Percentiles rank a stretch among this genome's conserved stretches.
Conservation (phyloP, 495 filamentous ascomycete species). For the Penicillium malachiteum region DNA sequence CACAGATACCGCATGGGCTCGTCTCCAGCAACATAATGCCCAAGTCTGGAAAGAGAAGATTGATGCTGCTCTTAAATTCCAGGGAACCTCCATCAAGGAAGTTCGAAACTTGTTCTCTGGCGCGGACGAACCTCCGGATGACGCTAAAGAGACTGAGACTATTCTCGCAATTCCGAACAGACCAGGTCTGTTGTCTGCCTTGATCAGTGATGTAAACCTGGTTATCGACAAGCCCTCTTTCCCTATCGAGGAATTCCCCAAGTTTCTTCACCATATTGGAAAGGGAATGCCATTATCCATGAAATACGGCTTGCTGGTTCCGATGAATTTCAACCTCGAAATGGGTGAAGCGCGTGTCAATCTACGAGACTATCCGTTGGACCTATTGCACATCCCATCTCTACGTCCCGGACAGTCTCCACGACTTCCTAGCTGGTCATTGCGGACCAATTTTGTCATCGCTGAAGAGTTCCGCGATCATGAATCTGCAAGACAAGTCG, state of each 20-base stretch:
- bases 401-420: constrained; percentile 76
- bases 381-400: constrained; percentile 85
- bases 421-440: constrained; percentile 74
- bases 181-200: constrained; percentile 74
- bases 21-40: constrained; percentile 76
- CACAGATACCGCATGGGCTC: constrained; percentile 69
- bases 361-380: constrained; percentile 89
- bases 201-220: constrained; percentile 83
- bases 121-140: constrained; percentile 74
- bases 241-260: constrained; percentile 71
- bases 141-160: constrained; percentile 76
- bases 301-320: constrained; percentile 83
- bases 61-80: constrained; percentile 66
- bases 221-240: constrained; percentile 93
- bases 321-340: constrained; percentile 83
- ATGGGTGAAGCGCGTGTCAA: constrained; percentile 88
- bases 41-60: constrained; percentile 93
- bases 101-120: constrained; percentile 81
- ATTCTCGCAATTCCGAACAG: constrained; percentile 86
- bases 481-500: constrained; percentile 74
- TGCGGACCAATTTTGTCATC: constrained; percentile 92
- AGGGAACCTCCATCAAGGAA: constrained; percentile 73
- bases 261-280: constrained; percentile 81
- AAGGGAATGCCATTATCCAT: constrained; percentile 94
- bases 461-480: constrained; percentile 85